phyloP scores from a whole-genome alignment of 106 monocot species.

The Allium fistulosum region DNA sequence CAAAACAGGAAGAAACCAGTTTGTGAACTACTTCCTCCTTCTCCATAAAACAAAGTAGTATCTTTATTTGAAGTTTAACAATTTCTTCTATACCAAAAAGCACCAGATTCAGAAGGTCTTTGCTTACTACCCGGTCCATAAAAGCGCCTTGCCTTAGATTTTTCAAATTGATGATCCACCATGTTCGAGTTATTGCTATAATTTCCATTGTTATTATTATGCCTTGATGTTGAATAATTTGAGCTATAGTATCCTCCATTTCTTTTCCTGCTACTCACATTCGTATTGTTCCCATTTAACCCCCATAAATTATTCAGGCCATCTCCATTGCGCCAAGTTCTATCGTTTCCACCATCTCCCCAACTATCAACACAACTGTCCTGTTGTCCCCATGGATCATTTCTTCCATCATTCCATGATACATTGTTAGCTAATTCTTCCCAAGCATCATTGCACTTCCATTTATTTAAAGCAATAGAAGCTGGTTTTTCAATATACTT shows the following conservation, averaged over 20 bases:
- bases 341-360: slow-evolving; percentile 1
- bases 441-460: slow-evolving; percentile 11
- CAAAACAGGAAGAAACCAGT: too few species aligned
- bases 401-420: slow-evolving; percentile 7
- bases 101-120: slow-evolving; percentile 9
- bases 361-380: slow-evolving; percentile 7
- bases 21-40: too few species aligned
- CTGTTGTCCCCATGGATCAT: slow-evolving; percentile 13
- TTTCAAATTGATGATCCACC: neutral
- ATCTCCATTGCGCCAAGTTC: slow-evolving; percentile 10
- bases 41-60: too few species aligned
- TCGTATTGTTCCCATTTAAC: slow-evolving; percentile 9
- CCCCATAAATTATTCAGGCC: slow-evolving; percentile 12
- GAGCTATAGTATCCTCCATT: slow-evolving; percentile 9
- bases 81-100: neutral
- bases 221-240: slow-evolving; percentile 17
- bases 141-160: neutral
- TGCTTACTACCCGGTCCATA: neutral
- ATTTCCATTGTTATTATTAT: slow-evolving; percentile 7
- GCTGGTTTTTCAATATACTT: slow-evolving; percentile 9
- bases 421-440: neutral
- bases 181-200: slow-evolving; percentile 7
- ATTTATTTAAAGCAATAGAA: neutral
- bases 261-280: slow-evolving; percentile 17
- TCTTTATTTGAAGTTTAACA: neutral